Evolutionary conservation across 2,329 filamentous ascomycete species (phyloP), one percentile per base, ranked within the genome.

Genomic region (Xylariaceae sp.): DNA sequence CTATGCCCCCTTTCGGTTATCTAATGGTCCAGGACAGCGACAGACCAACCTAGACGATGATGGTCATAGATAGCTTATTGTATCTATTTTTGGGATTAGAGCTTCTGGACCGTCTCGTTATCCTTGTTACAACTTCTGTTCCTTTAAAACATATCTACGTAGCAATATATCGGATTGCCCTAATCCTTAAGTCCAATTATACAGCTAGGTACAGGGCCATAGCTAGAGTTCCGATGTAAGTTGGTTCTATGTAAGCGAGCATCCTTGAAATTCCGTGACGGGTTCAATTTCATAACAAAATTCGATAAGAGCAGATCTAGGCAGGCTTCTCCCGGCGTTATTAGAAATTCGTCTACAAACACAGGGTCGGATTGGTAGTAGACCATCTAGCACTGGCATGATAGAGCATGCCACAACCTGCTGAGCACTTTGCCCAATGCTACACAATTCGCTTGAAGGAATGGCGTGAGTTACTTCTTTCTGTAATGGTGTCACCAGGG

Each of bases 21-120:
- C 45, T 7, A 40, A 52, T n/a, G 20, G 12, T 45, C 46, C 14
- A 50, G 3, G 26, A 20, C 21, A 23, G 26, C 41, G 26, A 46
- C 26, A 51, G 37, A 18, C 42, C 3, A 40, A 7, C 20, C 32
- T 26, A n/a, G 21, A 51, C 20, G 16, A 57, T 56, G 54, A 48
- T 44, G 32, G 44, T 16, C 51, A 40, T 26, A 12, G 50, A 50
- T 41, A 23, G 50, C 57, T 58, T 55, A 52, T 60, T 54, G 56
- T 56, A 41, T 56, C 52, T 60, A 62, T 62, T 60, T 60, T 60
- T 57, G 60, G 60, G 50, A 48, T 18, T 2, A 10, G n/a, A 51
- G 50, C 50, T 60, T 60, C 57, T 58, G 60, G 57, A 62, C 52
- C 60, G 18, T 16, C 21, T 49, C 50, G 14, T 51, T 0, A 44